Base-by-base conservation (phyloP, 2,329 filamentous ascomycete genomes). In the Mycosphaerella arachidis region DNA sequence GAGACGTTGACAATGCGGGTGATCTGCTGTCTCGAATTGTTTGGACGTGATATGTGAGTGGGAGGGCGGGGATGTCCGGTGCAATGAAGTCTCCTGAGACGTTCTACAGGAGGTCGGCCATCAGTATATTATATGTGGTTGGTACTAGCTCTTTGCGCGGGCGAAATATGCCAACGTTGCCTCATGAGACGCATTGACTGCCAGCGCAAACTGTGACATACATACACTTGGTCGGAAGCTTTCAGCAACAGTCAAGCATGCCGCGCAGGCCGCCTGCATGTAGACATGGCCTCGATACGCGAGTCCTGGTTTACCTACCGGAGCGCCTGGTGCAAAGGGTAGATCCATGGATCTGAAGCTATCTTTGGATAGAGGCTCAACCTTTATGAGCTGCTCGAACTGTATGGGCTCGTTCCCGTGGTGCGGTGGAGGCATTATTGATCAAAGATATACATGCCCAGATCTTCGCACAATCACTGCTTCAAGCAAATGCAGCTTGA, bases 271-370 rank as follows among this genome's bases (percentile, higher is more conserved):
- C 24, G 81, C 78, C 67, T 84, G 81, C 16, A 79, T 79, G 64
- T 79, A 83, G 6, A 82, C 80, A 72, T 84, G 80, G 1, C 81
- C 81, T 13, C 81, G 81, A 66, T 81, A 83, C 0, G 80, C 77
- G n/a, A 72, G 70, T 9, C 71, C 53, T 16, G 16, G 40, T 2
- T n/a, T 55, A 27, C 59, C 35, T 7, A 51, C 53, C 7, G 53
- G 48, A 16, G 53, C 57, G 16, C 48, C 58, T 0, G 79, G 78
- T 13, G 75, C 71, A 59, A 75, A 80, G 0, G 74, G 72, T 54
- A 71, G 72, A 6, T 72, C 70, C 18, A 69, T 71, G 3, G 72
- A 75, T 24, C 71, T 69, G 51, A 72, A 77, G 29, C 72, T 74
- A 53, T 63, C 59, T 30, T 72, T 67, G 55, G 73, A 69, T 40